These are phyloP conservation scores for Leccinum ochraceum DNA, from an alignment of 768 basidiomycete species.

Conservation along the genomic window DNA sequence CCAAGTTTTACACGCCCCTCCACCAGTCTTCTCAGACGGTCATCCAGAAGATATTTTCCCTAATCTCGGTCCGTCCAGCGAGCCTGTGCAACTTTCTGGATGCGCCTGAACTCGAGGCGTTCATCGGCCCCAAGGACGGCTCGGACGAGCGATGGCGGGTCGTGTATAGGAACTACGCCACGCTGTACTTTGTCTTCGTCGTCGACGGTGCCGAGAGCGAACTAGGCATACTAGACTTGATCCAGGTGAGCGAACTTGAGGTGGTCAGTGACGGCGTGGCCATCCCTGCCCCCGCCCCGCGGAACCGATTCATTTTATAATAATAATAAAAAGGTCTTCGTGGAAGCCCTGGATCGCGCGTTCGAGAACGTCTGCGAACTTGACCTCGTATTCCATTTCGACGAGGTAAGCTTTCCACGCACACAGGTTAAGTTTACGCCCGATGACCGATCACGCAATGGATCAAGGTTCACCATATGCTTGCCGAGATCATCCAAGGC, in stretches of 20 bases:
- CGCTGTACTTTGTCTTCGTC: constrained; percentile 95
- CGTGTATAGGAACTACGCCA: constrained; percentile 95
- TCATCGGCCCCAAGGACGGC: constrained; percentile 54
- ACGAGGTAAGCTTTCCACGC: constrained; percentile 65
- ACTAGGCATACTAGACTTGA: constrained; percentile 92
- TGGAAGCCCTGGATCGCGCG: constrained; percentile 91
- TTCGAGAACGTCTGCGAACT: constrained; percentile 99
- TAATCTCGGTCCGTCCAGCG: constrained; percentile 78
- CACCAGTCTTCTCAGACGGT: constrained; percentile 61
- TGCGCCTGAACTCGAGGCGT: constrained; percentile 80
- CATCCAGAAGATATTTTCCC: constrained; percentile 86
- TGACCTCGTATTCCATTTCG: constrained; percentile 98
- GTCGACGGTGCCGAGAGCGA: constrained; percentile 97
- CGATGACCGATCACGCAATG: constrained; percentile 5
- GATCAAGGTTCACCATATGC: constrained; percentile 80
- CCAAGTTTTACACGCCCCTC: constrained; percentile 87
- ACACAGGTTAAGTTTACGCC: neutral
- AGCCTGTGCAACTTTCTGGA: constrained; percentile 96
- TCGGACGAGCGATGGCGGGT: constrained; percentile 74
- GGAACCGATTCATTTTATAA: neutral
- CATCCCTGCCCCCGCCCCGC: neutral
- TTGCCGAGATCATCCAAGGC: constrained; percentile 96
- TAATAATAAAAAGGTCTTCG: constrained; percentile 72
- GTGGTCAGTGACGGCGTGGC: neutral
- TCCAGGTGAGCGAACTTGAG: constrained; percentile 65